Conservation (phyloP, 306 rosid species). For the Acacia melanoxylon region DNA sequence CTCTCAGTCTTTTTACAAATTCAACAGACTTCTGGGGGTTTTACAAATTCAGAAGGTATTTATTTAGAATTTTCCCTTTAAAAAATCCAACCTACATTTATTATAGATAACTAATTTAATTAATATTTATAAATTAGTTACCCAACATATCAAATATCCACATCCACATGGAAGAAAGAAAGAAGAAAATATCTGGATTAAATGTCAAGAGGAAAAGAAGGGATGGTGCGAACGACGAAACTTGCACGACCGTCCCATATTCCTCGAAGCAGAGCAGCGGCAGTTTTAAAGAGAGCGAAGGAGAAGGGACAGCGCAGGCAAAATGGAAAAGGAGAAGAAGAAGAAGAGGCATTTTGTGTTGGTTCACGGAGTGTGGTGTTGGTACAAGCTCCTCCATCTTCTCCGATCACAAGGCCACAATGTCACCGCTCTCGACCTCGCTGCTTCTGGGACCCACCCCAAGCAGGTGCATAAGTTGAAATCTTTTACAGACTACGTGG, state of each 20-base stretch:
- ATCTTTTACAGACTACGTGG: slow-evolving; percentile 39
- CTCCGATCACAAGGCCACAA: slow-evolving; percentile 45
- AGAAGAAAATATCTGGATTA: too few relatives aligned
- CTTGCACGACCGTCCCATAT: neutral
- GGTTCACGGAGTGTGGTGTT: slow-evolving; percentile 71
- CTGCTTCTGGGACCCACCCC: slow-evolving; percentile 52
- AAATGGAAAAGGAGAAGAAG: neutral
- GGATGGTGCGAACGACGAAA: neutral
- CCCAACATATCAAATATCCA: too few relatives aligned
- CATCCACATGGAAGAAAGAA: too few relatives aligned
- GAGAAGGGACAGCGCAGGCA: neutral
- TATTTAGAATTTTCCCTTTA: too few relatives aligned
- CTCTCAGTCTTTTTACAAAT: too few relatives aligned
- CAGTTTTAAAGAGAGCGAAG: neutral
- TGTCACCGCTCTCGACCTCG: slow-evolving; percentile 58
- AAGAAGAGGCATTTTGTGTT: slow-evolving; percentile 45
- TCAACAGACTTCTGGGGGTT: too few relatives aligned
- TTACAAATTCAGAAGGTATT: too few relatives aligned
- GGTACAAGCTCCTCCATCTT: slow-evolving; percentile 49
- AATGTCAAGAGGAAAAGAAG: neutral
- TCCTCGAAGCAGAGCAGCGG: neutral
- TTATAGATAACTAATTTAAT: too few relatives aligned
- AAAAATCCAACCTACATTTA: too few relatives aligned
- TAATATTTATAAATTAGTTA: too few relatives aligned
- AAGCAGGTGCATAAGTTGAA: slow-evolving; percentile 35